These are phyloP conservation scores for Wallacemonas rigidus DNA, from an alignment of 208 protist species.

Conservation along the genomic window DNA sequence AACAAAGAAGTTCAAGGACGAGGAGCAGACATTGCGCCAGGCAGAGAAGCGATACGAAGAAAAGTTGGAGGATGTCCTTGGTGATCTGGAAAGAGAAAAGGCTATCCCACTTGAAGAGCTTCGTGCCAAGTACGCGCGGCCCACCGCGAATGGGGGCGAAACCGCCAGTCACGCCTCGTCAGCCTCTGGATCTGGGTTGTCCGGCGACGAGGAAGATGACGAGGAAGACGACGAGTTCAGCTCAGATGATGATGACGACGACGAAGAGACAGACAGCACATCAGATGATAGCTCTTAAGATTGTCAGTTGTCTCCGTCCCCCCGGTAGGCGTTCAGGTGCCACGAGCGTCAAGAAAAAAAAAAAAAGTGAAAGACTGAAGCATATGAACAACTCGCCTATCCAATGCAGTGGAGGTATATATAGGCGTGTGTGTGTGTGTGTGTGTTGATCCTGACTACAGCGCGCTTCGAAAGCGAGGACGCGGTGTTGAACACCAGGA, in stretches of 20 bases:
- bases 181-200: constrained; percentile 7
- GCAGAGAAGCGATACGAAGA: constrained; percentile 69
- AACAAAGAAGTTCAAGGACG: constrained; percentile 60
- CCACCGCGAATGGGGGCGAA: constrained; percentile 33
- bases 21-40: constrained; percentile 79
- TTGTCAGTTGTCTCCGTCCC: no score
- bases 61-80: constrained; percentile 67
- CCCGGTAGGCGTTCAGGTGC: no score
- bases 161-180: constrained; percentile 29
- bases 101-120: constrained; percentile 84
- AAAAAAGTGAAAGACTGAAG: no score
- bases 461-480: no score
- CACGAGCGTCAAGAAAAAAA: no score
- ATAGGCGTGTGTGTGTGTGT: no score
- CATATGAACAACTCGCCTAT: no score
- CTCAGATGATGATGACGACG: constrained; percentile 5
- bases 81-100: constrained; percentile 79
- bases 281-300: constrained; percentile 11
- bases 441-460: no score
- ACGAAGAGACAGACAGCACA: constrained; percentile 14
- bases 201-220: constrained; percentile 23
- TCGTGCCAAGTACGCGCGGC: constrained; percentile 56
- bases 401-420: no score
- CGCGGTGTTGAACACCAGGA: no score
- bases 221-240: constrained; percentile 28